Base-by-base conservation (phyloP, 2,329 filamentous ascomycete species). In the Biscogniauxia mediterranea region DNA sequence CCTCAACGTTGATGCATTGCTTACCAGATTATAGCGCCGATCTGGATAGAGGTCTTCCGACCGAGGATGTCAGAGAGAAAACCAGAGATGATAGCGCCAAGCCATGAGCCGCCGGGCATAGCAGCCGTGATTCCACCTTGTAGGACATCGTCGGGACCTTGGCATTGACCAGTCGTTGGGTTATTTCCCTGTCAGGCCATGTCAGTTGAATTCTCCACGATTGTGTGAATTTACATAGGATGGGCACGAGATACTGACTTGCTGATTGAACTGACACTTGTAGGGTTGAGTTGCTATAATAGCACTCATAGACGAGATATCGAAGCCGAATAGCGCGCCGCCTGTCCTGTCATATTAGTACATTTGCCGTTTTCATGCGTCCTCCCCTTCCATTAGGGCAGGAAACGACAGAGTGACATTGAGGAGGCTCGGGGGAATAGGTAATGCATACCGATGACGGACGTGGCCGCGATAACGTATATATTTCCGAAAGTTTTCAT, bases 21-120 rank as follows among this genome's bases (percentile, higher is more conserved):
- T 70, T 69, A 84, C 83, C 81, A 85, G 64, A 84, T 74, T 17
- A 81, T 26, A 15, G 78, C 79, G 9, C 81, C 82, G 32, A 80
- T 70, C 73, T 83, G 81, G 69, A 85, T 83, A 11, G 81, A 76
- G 5, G 72, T 78, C 70, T 83, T 83, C 56, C 69, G 80, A 64
- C 67, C 77, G 25, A 86, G 72, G 1, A 68, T 77, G 71, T 89
- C 87, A 1, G 85, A 84, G 15, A 88, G 66, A 68, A 80, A 81
- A 52, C 86, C 86, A 53, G 86, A 88, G 54, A 80, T 58, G 17
- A 89, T 75, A 55, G 88, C 84, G 63, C 87, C 89, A 23, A 88
- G 74, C 78, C 86, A 90, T 0, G 88, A 91, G 38, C 89, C 89
- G 57, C 83, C 88, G 21, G 89, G 85, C 87, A 91, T 91, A 55